Evolutionary conservation across 2,329 filamentous ascomycete genomes (phyloP), one percentile per base, ranked within the genome.

Genomic region (Xylariaceae sp.): DNA sequence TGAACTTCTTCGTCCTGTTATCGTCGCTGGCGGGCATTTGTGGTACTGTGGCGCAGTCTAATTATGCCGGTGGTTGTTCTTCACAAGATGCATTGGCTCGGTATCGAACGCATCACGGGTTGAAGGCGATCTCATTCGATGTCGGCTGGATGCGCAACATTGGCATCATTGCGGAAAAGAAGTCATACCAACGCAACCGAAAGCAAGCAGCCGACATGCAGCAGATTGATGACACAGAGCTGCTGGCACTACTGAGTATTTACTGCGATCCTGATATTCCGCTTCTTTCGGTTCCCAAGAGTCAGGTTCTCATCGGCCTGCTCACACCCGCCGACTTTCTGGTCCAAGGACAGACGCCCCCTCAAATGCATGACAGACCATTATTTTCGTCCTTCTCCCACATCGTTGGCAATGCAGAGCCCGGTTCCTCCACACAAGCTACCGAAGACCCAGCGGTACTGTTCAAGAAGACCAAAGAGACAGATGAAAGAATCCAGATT

Each of bases 1-100:
- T 60, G 2, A 55, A 57, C 31, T 59, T 59, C 41, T 58, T 58
- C 31, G 37, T 59, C n/a, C 49, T 58, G 3, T 39, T 60, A 9
- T 58, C 57, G 2, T 60, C 57, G 2, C 44, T 59, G 11, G 45
- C 47, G 16, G 53, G 53, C 15, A 44, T 54, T 32, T 50, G 39
- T 19, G 57, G 57, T 8, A 47, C 44, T 4, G 37, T 49, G 4
- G 51, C 45, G 8, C 53, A 56, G 28, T 53, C 52, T 6, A 60
- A 59, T 28, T 59, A 57, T 19, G 50, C 54, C 2, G 54, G 38
- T 6, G 55, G 57, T 9, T 56, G 53, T 37, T 47, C 55, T 1
- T 49, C 48, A 24, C 55, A 59, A 28, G 57, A 60, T 19, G 51
- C 54, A 2, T 39, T 57, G 19, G 55, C 55, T 3, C 48, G 48